Evolutionary conservation across 192 early-diverging fungal species (phyloP), one percentile per base, ranked within the genome.

Genomic region (Gigaspora rosea): DNA sequence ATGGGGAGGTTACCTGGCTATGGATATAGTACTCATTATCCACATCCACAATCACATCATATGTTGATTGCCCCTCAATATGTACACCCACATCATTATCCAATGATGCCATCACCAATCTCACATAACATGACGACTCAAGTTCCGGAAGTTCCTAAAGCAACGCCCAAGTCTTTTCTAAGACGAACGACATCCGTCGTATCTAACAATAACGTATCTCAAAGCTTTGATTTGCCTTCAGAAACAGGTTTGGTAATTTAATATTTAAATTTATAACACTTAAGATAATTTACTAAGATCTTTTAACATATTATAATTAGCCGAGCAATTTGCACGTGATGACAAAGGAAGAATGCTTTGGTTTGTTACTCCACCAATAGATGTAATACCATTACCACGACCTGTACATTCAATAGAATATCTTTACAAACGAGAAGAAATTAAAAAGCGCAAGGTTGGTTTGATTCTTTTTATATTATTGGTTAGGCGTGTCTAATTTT

Each of bases 361-460:
- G 83, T 84, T 84, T 68, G 72, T 79, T 27, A 66, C 78, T 11
- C 83, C 83, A 48, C 83, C 83, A n/a, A 11, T 84, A 36, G 80
- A 84, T 77, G 80, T 84, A 35, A 66, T 79, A 20, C 79, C 79
- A 10, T 10, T 84, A 20, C 74, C 80, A 12, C 66, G 71, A 71
- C 83, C 83, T 9, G 75, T 80, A 41, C 83, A 84, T 71, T 84
- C 83, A 5, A 71, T 79, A 2, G 80, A 84, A 51, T 84, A 84
- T 48, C 20, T 84, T 12, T 13, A 46, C 18, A 22, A 33, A 27
- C 20, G 10, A 56, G 50, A 35, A 63, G 61, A 33, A 63, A 63
- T 63, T 13, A 6, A 33, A 5, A 32, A 27, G 32, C 61, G 62
- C 13, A 56, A 56, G 52, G 52, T 56, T 4, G 18, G 12, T 56